A percentile compares a stretch with the other conserved stretches of the same genome.
Evolutionary conservation across 495 filamentous ascomycete species (phyloP).

Genomic region (Apodospora peruviana): DNA sequence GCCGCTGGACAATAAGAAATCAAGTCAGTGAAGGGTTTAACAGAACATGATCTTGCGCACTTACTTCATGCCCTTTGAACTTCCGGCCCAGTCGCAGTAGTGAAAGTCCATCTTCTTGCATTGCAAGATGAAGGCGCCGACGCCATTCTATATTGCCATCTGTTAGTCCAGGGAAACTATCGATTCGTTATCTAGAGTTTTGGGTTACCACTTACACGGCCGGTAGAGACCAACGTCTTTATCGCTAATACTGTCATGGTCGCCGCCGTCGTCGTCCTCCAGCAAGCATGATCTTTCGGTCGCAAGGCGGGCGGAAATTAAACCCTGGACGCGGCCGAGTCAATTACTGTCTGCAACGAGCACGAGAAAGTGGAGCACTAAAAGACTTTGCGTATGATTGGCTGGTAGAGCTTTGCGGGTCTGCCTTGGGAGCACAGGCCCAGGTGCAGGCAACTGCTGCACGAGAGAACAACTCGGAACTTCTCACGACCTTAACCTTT

Average conservation of each 20-base stretch:
- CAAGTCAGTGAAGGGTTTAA: not conserved
- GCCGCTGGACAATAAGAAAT: slow-evolving; percentile 39
- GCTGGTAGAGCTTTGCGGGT: no score
- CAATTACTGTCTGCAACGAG: no score
- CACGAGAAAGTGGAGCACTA: no score
- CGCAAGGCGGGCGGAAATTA: no score
- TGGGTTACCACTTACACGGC: slow-evolving; percentile 44
- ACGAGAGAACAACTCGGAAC: no score
- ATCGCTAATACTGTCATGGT: slow-evolving; percentile 66
- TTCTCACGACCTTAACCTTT: no score
- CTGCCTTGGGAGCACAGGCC: no score
- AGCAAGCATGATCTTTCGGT: slow-evolving; percentile 11
- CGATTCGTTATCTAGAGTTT: not conserved
- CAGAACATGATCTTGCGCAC: slow-evolving; percentile 12
- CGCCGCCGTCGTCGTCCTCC: slow-evolving; percentile 16
- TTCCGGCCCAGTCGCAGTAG: slow-evolving; percentile 93
- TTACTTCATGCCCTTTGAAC: slow-evolving; percentile 91
- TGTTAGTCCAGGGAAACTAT: slow-evolving; percentile 13
- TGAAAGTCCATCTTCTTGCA: slow-evolving; percentile 93
- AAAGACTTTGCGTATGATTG: no score
- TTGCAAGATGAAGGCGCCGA: slow-evolving; percentile 94
- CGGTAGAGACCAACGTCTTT: slow-evolving; percentile 51
- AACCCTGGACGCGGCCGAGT: not conserved
- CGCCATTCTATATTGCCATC: slow-evolving; percentile 66
- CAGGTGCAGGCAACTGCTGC: no score